Evolutionary conservation across 2,329 filamentous ascomycete species (phyloP), one percentile per base, ranked within the genome.

Genomic region (Botryotinia calthae): DNA sequence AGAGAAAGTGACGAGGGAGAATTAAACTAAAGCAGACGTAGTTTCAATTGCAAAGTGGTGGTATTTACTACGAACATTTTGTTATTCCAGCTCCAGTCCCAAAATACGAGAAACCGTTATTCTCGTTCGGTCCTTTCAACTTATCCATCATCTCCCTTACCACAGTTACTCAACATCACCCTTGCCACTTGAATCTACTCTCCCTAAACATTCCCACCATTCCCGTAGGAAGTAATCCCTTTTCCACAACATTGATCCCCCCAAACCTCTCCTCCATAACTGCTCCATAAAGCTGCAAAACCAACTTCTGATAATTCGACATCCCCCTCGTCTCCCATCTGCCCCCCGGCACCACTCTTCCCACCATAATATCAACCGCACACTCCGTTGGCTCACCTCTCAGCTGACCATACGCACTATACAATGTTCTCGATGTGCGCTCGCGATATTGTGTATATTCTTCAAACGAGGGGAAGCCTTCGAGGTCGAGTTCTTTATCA

Each of bases 261-360:
- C 83, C 82, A 78, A 83, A 84, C 46, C 78, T 76, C 63, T 77
- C 74, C 59, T 80, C 79, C 78, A 84, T 79, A 70, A 84, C 81
- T 25, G 77, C 73, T 2, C 75, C 80, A 77, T 84, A 84, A 44
- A 84, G 74, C 69, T 79, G 76, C 68, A 79, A 75, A 28, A 82
- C 78, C 83, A 82, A 84, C 70, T 76, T 76, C 72, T 82, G 77
- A 73, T 84, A 84, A n/a, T 12, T 40, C 31, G 46, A n/a, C 46
- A 54, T 28, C 37, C 31, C n/a, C 54, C 16, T 18, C 31, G n/a
- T 10, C 42, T 42, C 62, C 64, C 34, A 20, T 22, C 5, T 51
- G 3, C 46, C 20, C 4, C 25, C 48, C 28, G 20, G 34, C 31
- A n/a, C 9, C 51, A 16, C 46, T 40, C 34, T 22, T 25, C 34